Conservation (phyloP, 2,329 filamentous ascomycete genomes). For the Nigrospora sphaerica region DNA sequence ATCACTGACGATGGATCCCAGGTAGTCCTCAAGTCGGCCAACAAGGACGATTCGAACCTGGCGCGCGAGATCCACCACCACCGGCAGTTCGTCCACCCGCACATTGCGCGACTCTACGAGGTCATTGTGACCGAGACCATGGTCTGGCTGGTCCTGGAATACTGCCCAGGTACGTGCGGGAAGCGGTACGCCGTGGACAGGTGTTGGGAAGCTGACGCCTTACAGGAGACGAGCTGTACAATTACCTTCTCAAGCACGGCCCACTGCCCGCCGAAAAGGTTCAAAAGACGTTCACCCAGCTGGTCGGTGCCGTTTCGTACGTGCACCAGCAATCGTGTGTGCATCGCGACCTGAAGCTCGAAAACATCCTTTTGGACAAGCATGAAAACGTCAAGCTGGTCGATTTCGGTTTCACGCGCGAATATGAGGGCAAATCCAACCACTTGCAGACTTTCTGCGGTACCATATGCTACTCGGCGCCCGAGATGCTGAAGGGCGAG, state of each 20-base stretch:
- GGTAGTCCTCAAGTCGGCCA: conserved; percentile 97
- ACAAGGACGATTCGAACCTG: conserved; percentile 91
- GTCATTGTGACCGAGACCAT: conserved; percentile 93
- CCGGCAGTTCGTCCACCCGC: conserved; percentile 92
- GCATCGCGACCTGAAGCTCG: conserved; percentile 91
- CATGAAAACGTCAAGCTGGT: conserved; percentile 96
- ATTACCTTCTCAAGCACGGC: conserved; percentile 84
- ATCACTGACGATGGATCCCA: conserved; percentile 27
- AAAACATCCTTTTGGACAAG: conserved; percentile 94
- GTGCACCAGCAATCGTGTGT: conserved; percentile 94
- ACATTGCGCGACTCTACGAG: conserved; percentile 94
- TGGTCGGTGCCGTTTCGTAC: conserved; percentile 90
- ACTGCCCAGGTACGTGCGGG: conserved; percentile 71
- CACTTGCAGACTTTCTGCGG: conserved; percentile 97
- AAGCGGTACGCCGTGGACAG: too few relatives aligned
- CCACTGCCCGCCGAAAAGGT: conserved; percentile 79
- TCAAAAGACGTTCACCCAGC: conserved; percentile 91
- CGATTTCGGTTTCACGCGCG: conserved; percentile 95
- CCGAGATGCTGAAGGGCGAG: conserved; percentile 97
- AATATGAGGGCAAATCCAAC: conserved; percentile 92
- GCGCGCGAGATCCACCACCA: conserved; percentile 98
- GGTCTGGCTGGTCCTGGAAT: conserved; percentile 96
- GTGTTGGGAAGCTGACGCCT: conserved; percentile 15
- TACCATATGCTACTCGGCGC: conserved; percentile 94
- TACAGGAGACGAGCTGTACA: conserved; percentile 89